Base-by-base conservation (phyloP, 192 early-diverging fungal species). In the Mortierella alpina region DNA sequence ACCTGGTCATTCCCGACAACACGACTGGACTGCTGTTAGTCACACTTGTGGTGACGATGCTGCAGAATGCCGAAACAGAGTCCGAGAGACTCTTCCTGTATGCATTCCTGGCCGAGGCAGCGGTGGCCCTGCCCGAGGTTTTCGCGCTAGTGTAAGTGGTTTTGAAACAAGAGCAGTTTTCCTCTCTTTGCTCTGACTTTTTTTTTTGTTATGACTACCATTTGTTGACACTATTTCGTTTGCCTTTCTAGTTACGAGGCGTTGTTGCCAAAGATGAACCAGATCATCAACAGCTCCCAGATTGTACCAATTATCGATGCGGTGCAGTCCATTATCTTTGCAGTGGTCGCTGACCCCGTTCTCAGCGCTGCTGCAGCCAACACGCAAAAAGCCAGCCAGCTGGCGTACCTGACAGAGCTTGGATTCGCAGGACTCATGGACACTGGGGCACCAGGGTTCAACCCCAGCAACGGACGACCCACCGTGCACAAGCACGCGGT, bases 81-180 rank as follows among this genome's bases (percentile, higher is more conserved):
- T 78, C 86, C 17, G 94, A 96, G 85, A 81, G 86, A 15, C 56
- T 92, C 45, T 93, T 92, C 70, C 82, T 96, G 18, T 96, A 95
- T 62, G 90, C 90, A 4, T 89, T 93, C 74, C 73, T 96, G 20
- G 89, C 92, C 44, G 94, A 96, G 79, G 91, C 90, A 61, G 90
- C 94, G 2, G 75, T 86, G 17, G 80, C 88, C 12, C 84, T 89
- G 18, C 94, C 93, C n/a, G 90, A 95, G 55, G 87, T 92, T 40
- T 92, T 95, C 82, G 74, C 86, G 10, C 70, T 93, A 20, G 83
- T 95, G 89, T 94, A 90, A 90, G 90, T 87, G 44, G 59, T 59
- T 41, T 20, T 50, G 64, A 31, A 31, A 31, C 31, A 3, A 3
- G 31, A 31, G 31, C 20, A 70, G 6, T 13, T 5, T 54, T 41